Evolutionary conservation across 768 basidiomycete species (phyloP), one percentile per base, ranked within the genome.

Genomic region (Pulveroboletus sp.): DNA sequence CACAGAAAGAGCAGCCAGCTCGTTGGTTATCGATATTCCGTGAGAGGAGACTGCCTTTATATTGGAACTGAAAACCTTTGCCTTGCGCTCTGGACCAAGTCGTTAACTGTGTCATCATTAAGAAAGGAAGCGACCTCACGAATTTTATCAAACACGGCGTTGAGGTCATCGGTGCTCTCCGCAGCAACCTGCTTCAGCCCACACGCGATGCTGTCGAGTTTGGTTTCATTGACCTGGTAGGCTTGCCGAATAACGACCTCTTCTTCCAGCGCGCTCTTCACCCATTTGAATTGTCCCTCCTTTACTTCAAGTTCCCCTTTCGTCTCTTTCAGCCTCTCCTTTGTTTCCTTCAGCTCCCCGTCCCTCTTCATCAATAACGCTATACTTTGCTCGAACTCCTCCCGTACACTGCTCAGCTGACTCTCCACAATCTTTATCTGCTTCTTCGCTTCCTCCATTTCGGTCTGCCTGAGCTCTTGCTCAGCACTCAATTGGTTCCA

Each of bases 311-410:
- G 68, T 39, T 75, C 72, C 1, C 68, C 69, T 53, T 80, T 73
- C 2, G 78, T 79, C 47, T 71, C 71, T 49, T 74, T 70, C 42
- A 94, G 69, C 58, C 71, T 76, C 17, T 76, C 77, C 51, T 74
- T 77, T 4, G 86, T 79, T 43, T 76, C 71, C 49, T 76, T 80
- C 47, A 98, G 70, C 64, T 96, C 91, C 7, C 81, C 79, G 45
- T 94, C 87, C 28, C 82, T 77, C 58, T 79, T 82, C 64, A 82
- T 81, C 40, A 97, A 71, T 40, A 92, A 56, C 2, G 77, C 82
- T 49, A 93, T 87, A 57, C 89, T 86, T 67, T 94, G 85, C 62
- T 96, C 93, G 58, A 93, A 95, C 69, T 97, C 93, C 49, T 93
- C 92, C 47, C 86, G 77, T 15, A 92, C 82, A 28, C 76, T 81